Evolutionary conservation across 164 flowering plant species (phyloP), one percentile per base, ranked within the genome.

Genomic region (Cinnamomum chago): DNA sequence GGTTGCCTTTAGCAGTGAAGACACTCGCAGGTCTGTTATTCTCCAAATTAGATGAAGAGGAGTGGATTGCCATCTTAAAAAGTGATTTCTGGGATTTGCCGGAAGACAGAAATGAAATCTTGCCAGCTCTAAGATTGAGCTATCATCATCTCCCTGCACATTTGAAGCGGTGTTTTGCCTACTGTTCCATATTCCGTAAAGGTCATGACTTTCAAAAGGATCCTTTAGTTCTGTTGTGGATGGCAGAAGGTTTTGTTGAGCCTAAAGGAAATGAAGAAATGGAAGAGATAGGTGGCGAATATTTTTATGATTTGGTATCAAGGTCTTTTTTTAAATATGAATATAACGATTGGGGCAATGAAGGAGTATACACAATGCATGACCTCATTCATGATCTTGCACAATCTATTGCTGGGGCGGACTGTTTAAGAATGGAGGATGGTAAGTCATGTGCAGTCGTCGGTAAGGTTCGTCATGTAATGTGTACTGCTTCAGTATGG

Each of bases 181-280:
- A 55, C 65, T 78, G 80, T 60, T 74, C 74, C 0, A 20, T 78
- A 22, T 74, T 70, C 58, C 80, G 75, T 1, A 78, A 78, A 58
- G 68, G 65, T 15, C 22, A 35, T 12, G 3, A 12, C 0, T 66
- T 74, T 55, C 14, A 51, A 5, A 74, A 70, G 51, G 67, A 71
- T n/a, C 1, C 11, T 2, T 47, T 78, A 24, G 62, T 78, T 5
- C 33, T 70, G 55, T 20, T 74, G 50, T 78, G 80, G 80, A 74
- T 70, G 62, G 62, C 70, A 28, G 50, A 73, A 50, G 70, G 76
- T 1, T 66, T 65, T 52, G 25, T 73, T 25, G 24, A 12, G 12
- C 27, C 15, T 25, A 50, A 73, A 35, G 76, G 47, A 17, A 27
- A 22, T 17, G 52, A 17, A 11, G 5, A 27, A n/a, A 73, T 73